Percentiles rank a stretch among this genome's conserved stretches.
Conservation (phyloP, 768 basidiomycete genomes). For the Suillus alpinus region DNA sequence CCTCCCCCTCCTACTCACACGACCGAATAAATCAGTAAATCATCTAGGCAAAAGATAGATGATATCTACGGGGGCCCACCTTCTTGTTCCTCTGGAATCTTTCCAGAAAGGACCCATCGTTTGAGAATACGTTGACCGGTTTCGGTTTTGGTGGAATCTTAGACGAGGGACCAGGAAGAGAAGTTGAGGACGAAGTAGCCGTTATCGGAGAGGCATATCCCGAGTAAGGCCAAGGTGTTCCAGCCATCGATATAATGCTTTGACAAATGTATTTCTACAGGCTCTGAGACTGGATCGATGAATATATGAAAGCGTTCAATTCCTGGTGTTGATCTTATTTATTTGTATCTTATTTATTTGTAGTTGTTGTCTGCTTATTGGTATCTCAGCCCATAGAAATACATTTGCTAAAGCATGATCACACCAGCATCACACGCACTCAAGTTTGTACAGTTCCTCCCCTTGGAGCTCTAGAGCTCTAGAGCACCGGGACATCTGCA, state of each 20-base stretch:
- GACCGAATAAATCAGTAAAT: not conserved
- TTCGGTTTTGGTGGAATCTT: slow-evolving; percentile 35
- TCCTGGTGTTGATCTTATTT: not conserved
- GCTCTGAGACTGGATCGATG: not conserved
- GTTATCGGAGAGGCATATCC: slow-evolving; percentile 18
- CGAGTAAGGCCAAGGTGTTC: slow-evolving; percentile 2
- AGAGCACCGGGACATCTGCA: too few relatives aligned
- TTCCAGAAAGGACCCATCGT: slow-evolving; percentile 69
- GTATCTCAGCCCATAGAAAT: too few relatives aligned
- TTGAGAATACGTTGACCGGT: slow-evolving; percentile 60
- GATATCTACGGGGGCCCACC: slow-evolving; percentile 32
- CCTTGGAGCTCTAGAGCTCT: not conserved
- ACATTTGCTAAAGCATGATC: too few relatives aligned
- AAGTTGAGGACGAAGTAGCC: slow-evolving; percentile 19
- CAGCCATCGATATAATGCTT: not conserved
- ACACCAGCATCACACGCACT: not conserved
- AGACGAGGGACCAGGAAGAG: slow-evolving; percentile 16
- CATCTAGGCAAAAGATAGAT: not conserved
- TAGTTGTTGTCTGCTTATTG: not conserved
- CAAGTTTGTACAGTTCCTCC: not conserved
- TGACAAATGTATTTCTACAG: not conserved
- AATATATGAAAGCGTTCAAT: not conserved
- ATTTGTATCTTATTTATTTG: not conserved
- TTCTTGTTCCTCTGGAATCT: slow-evolving; percentile 57
- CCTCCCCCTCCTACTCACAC: slow-evolving; percentile 49